Evolutionary conservation across 1,284 basidiomycete genomes (phyloP), one percentile per base, ranked within the genome.

Genomic region (Rhodotorula sp.): DNA sequence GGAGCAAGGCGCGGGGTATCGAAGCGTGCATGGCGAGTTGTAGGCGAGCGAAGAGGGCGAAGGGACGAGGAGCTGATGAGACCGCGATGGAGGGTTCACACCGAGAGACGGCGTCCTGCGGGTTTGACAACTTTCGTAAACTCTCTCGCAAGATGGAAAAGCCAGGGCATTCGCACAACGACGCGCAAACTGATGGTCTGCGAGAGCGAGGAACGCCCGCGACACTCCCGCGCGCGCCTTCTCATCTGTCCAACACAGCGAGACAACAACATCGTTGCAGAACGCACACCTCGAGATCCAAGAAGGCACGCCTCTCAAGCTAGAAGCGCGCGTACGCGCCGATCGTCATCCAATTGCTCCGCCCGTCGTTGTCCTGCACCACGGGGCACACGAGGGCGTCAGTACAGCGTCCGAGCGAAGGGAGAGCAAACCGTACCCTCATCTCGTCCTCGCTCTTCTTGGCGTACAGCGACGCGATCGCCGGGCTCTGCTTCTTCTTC

Each of bases 291-390:
- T n/a, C n/a, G n/a, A n/a, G n/a, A n/a, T n/a, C n/a, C 27, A 51
- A n/a, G 9, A 22, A 48, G 19, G 21, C 3, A 21, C 50, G 27
- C 50, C n/a, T 10, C 29, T 27, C 9, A 12, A 44, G 32, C 36
- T 22, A 64, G 53, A 69, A 64, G 7, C 75, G 68, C 56, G 75
- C 67, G 60, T 76, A 76, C 5, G 70, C 66, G 19, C 72, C 72
- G 13, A 67, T 54, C 27, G 75, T 76, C 75, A 76, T 76, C 75
- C 75, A 76, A 54, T 65, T 76, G 7, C 66, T 69, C 5, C 75
- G 59, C 5, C 75, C 75, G 44, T 76, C 75, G 41, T 67, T 66
- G 67, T 74, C 75, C 71, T 76, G 68, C 27, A 15, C n/a, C 32
- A 29, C 36, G 25, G 5, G 34, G 55, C 29, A 59, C 25, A 37